Conservation (phyloP, 2,329 filamentous ascomycete species). For the Alternaria solani region DNA sequence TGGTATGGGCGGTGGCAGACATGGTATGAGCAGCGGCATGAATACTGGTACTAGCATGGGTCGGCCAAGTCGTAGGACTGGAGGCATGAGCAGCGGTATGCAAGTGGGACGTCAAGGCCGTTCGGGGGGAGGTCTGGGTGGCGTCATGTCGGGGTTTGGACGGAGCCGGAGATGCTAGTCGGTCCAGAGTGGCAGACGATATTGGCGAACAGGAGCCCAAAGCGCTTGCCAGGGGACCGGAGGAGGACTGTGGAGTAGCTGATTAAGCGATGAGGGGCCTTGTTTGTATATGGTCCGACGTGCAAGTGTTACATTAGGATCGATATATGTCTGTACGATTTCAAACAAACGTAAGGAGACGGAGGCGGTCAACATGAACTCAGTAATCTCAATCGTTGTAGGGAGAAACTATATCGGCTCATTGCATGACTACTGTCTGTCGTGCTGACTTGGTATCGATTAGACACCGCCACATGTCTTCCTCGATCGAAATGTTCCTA, state of each 20-base stretch:
- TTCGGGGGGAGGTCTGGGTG: conserved; percentile 3
- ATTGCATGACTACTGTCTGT: too few relatives aligned
- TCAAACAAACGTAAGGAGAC: too few relatives aligned
- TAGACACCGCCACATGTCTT: not conserved
- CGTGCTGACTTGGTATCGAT: not conserved
- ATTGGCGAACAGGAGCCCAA: not conserved
- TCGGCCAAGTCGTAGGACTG: not conserved
- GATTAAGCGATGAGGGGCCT: too few relatives aligned
- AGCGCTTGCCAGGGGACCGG: not conserved
- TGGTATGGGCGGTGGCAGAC: not conserved
- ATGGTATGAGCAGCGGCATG: not conserved
- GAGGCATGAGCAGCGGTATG: not conserved
- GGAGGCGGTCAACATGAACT: too few relatives aligned
- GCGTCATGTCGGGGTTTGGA: conserved; percentile 3
- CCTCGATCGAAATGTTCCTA: not conserved
- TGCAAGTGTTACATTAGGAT: too few relatives aligned
- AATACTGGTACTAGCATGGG: not conserved
- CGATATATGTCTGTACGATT: too few relatives aligned
- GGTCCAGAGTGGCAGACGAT: not conserved
- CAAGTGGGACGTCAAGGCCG: not conserved
- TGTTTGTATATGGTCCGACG: too few relatives aligned
- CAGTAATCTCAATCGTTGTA: too few relatives aligned
- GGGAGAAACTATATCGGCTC: too few relatives aligned
- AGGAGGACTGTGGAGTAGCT: not conserved
- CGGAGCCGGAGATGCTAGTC: conserved; percentile 13